Conservation (phyloP, 2,329 filamentous ascomycete genomes). For the Fusarium protoensiforme region DNA sequence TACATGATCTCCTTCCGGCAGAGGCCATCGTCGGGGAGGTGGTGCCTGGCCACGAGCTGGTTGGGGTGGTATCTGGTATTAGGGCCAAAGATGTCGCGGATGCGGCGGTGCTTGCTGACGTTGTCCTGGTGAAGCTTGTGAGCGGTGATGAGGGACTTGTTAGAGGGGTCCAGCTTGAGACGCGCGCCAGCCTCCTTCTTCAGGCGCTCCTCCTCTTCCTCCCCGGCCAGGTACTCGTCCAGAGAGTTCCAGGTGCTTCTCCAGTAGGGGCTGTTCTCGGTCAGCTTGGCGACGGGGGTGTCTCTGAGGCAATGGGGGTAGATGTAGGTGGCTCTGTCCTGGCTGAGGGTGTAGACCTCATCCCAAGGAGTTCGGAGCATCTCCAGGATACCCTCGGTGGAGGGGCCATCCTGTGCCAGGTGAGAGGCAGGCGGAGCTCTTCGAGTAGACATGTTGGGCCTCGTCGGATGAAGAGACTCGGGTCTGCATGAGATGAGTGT, state of each 20-base stretch:
- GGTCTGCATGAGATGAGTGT: neutral
- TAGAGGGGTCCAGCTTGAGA: conserved; percentile 3
- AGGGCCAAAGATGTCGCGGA: conserved; percentile 48
- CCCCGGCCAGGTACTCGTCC: conserved; percentile 40
- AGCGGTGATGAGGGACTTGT: conserved; percentile 9
- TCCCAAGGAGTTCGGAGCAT: conserved; percentile 31
- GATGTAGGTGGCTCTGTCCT: conserved; percentile 38
- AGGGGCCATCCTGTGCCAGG: neutral
- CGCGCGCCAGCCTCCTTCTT: conserved; percentile 25
- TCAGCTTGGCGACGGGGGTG: conserved; percentile 43
- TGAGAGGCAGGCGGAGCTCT: neutral
- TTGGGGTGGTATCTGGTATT: conserved; percentile 49
- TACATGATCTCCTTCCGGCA: conserved; percentile 52
- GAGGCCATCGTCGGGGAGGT: conserved; percentile 46
- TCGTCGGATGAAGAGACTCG: neutral
- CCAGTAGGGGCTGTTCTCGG: conserved; percentile 47
- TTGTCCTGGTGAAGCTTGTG: conserved; percentile 45
- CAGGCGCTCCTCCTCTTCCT: conserved; percentile 33
- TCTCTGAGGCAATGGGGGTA: conserved; percentile 40
- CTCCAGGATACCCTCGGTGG: neutral
- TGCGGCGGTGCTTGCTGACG: conserved; percentile 48
- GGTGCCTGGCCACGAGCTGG: conserved; percentile 48
- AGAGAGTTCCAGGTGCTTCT: conserved; percentile 45
- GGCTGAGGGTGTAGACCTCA: conserved; percentile 31
- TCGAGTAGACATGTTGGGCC: neutral